phyloP scores from a whole-genome alignment of 345 rosid species.

The Clausena lansium region DNA sequence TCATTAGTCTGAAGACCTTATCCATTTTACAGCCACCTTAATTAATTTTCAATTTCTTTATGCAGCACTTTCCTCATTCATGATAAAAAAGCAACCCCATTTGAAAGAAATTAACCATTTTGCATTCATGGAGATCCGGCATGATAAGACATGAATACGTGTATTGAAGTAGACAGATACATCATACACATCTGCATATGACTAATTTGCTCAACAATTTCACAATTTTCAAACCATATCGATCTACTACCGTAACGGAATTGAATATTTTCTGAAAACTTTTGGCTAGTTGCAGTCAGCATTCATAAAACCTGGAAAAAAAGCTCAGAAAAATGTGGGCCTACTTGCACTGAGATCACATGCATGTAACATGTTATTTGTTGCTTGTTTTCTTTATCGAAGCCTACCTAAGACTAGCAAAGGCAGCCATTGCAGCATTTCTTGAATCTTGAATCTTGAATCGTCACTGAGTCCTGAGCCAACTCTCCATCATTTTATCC shows the following conservation, averaged over 20 bases:
- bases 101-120: neutral
- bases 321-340: neutral
- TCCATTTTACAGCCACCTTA: neutral
- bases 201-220: neutral
- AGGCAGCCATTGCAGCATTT: neutral
- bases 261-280: neutral
- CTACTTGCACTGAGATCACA: too few relatives aligned
- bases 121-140: neutral
- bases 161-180: conserved; percentile 9
- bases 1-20: neutral
- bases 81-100: neutral
- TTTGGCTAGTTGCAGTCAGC: neutral
- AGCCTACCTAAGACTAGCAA: neutral
- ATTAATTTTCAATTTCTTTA: neutral
- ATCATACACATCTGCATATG: neutral
- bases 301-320: neutral
- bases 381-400: neutral
- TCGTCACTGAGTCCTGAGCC: neutral
- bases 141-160: conserved; percentile 7
- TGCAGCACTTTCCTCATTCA: neutral
- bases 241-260: neutral
- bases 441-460: too few relatives aligned
- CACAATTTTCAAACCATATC: neutral
- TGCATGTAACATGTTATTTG: neutral
- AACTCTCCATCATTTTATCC: neutral